Conservation (phyloP, 1,284 basidiomycete genomes). For the Irpex rosettiformis region DNA sequence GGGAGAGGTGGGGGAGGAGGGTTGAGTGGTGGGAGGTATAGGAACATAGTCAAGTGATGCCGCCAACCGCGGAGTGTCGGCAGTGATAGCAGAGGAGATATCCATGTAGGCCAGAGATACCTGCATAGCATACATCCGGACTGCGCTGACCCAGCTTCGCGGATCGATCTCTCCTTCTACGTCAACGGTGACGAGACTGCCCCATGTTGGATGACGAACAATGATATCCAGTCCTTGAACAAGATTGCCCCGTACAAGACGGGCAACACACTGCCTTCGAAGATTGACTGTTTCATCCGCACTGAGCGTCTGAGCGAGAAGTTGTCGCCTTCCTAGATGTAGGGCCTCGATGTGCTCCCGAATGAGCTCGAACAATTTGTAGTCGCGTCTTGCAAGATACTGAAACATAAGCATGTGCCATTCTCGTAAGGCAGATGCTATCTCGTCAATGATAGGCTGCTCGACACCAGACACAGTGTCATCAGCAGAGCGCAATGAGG, state of each 20-base stretch:
- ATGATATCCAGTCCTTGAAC: conserved; percentile 93
- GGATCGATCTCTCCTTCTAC: conserved; percentile 73
- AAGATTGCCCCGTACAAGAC: conserved; percentile 88
- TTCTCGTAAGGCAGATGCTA: conserved; percentile 93
- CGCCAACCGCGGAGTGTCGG: conserved; percentile 23
- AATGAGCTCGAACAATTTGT: conserved; percentile 85
- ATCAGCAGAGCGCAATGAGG: conserved; percentile 89
- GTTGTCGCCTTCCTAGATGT: conserved; percentile 84
- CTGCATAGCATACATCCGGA: conserved; percentile 89
- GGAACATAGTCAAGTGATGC: conserved; percentile 35
- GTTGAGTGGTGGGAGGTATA: conserved; percentile 46
- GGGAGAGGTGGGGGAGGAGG: conserved; percentile 64
- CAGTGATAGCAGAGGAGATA: conserved; percentile 34
- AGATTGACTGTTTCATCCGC: conserved; percentile 84
- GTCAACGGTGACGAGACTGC: conserved; percentile 83
- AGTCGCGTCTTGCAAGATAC: conserved; percentile 87
- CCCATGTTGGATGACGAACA: conserved; percentile 90
- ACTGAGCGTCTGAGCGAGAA: conserved; percentile 86
- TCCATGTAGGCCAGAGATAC: conserved; percentile 80
- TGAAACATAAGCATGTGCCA: conserved; percentile 93
- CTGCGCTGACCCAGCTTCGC: conserved; percentile 80
- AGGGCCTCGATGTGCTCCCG: conserved; percentile 90
- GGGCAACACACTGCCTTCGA: conserved; percentile 82
- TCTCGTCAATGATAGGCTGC: conserved; percentile 96
- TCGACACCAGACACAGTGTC: conserved; percentile 79